Percentiles rank a stretch among this genome's conserved stretches.
Evolutionary conservation across 345 rosid species (phyloP).

Genomic region (Firmiana major): DNA sequence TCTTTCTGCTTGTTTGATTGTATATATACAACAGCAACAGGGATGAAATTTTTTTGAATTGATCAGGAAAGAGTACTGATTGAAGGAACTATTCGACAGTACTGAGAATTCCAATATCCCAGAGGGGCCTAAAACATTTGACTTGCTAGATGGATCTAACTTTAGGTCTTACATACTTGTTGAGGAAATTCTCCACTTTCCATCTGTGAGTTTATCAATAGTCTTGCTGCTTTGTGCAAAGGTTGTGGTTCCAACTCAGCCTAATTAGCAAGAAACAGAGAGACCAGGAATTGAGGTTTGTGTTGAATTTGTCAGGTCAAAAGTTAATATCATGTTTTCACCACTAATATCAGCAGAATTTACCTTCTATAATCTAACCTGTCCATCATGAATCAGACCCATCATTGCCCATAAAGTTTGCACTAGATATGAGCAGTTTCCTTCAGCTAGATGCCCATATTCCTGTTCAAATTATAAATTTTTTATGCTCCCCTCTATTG

Average conservation of each 20-base stretch:
- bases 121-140: background rate
- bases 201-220: slow-evolving; percentile 11
- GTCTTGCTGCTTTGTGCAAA: slow-evolving; percentile 12
- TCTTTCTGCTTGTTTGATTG: no score
- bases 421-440: background rate
- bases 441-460: background rate
- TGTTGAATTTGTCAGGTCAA: background rate
- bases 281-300: background rate
- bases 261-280: background rate
- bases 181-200: slow-evolving; percentile 14
- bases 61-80: no score
- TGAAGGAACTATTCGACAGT: background rate
- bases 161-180: background rate
- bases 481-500: background rate
- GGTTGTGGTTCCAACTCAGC: slow-evolving; percentile 1
- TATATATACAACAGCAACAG: no score
- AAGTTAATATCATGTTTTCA: background rate
- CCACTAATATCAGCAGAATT: background rate
- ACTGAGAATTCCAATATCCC: background rate
- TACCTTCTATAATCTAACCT: background rate
- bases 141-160: background rate
- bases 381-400: slow-evolving; percentile 2
- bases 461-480: slow-evolving; percentile 1
- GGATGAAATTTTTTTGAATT: no score
- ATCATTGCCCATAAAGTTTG: slow-evolving; percentile 10